Percentiles rank a stretch among this genome's conserved stretches.
phyloP scores from a whole-genome alignment of 345 rosid species.

The Camelina neglecta region DNA sequence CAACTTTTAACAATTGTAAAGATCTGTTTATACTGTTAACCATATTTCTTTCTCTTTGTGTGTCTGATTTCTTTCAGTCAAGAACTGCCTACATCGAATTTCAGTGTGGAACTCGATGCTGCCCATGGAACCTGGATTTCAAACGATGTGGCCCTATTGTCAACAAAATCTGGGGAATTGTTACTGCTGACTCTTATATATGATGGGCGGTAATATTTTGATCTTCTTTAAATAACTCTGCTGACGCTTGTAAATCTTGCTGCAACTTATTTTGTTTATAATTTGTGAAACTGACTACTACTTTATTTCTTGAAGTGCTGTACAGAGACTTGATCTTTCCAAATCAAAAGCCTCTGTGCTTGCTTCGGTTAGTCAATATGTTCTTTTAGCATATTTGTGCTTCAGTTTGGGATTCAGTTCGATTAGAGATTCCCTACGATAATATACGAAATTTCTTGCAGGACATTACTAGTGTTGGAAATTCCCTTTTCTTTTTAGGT shows the following conservation, averaged over 20 bases:
- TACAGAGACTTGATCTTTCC: slow-evolving; percentile 95
- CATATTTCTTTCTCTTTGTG: slow-evolving; percentile 21
- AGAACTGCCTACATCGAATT: slow-evolving; percentile 87
- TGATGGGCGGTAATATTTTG: slow-evolving; percentile 80
- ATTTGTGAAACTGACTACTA: slow-evolving; percentile 37
- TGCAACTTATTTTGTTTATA: slow-evolving; percentile 21
- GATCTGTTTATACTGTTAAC: slow-evolving; percentile 27
- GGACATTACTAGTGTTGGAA: slow-evolving; percentile 86
- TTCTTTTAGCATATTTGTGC: slow-evolving; percentile 33
- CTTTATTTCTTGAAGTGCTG: slow-evolving; percentile 67
- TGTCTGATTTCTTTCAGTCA: slow-evolving; percentile 61
- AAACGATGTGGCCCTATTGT: slow-evolving; percentile 83
- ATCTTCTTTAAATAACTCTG: slow-evolving; percentile 21
- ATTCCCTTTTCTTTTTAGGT: slow-evolving; percentile 81
- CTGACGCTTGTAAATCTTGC: slow-evolving; percentile 28
- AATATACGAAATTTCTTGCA: slow-evolving; percentile 47
- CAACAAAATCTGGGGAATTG: slow-evolving; percentile 89
- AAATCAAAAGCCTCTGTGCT: slow-evolving; percentile 98
- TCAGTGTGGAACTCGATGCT: slow-evolving; percentile 94
- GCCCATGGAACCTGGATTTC: slow-evolving; percentile 85
- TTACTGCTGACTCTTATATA: slow-evolving; percentile 85
- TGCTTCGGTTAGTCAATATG: slow-evolving; percentile 75
- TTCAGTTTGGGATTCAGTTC: slow-evolving; percentile 6
- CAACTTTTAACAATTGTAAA: slow-evolving; percentile 11
- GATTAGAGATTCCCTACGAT: slow-evolving; percentile 26